These are phyloP conservation scores for Penicillium sp. DNA, from an alignment of 2,329 filamentous ascomycete genomes.

Conservation along the genomic window DNA sequence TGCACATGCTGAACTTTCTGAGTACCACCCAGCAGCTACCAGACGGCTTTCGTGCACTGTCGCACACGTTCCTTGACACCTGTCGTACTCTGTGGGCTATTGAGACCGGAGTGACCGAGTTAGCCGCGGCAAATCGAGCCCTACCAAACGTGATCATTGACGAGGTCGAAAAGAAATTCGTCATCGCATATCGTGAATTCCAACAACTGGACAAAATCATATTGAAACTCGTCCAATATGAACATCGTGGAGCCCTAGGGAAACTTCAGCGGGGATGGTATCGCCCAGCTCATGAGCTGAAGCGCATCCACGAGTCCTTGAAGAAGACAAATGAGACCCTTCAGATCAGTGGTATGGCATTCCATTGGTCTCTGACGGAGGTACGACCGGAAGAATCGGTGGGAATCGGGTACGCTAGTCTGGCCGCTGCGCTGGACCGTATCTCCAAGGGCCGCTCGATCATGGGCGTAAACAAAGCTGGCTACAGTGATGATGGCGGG, in stretches of 20 bases:
- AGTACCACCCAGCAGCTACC: constrained; percentile 58
- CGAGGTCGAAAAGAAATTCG: constrained; percentile 67
- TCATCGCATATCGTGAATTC: constrained; percentile 62
- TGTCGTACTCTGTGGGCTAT: constrained; percentile 69
- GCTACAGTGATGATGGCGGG: constrained; percentile 16
- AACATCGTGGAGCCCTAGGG: constrained; percentile 62
- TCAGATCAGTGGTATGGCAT: constrained; percentile 66
- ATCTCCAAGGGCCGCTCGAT: constrained; percentile 34
- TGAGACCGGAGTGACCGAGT: constrained; percentile 64
- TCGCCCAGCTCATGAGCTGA: constrained; percentile 22
- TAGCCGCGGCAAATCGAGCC: constrained; percentile 51
- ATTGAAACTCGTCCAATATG: constrained; percentile 61
- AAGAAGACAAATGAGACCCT: constrained; percentile 62
- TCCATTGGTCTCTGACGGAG: constrained; percentile 65
- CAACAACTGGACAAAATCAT: constrained; percentile 65
- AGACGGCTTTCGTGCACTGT: constrained; percentile 60
- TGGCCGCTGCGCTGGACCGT: constrained; percentile 64
- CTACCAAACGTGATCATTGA: constrained; percentile 62
- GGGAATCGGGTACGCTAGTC: constrained; percentile 67
- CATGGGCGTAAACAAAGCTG: constrained; percentile 30
- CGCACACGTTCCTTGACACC: constrained; percentile 67
- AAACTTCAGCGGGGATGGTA: constrained; percentile 63
- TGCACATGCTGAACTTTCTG: constrained; percentile 66
- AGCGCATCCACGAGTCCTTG: constrained; percentile 50
- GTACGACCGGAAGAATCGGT: constrained; percentile 60